Evolutionary conservation across 208 protist species (phyloP), one percentile per base, ranked within the genome.

Genomic region (Trypanosoma brucei): DNA sequence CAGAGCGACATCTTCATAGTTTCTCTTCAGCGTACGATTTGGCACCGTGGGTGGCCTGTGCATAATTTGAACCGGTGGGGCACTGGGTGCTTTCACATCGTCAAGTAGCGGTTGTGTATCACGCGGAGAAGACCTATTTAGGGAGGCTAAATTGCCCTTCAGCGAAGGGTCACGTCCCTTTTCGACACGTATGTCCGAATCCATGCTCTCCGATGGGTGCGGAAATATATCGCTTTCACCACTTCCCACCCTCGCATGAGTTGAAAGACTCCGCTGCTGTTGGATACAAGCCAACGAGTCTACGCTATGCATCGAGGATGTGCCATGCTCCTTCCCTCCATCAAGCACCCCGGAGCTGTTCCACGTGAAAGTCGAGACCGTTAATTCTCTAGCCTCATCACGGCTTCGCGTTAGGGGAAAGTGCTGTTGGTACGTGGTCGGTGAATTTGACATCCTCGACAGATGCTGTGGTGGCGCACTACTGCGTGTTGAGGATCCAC

Each of bases 11-110:
- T 59, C 34, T 9, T 40, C 22, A 36, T 45, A 30, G 46, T 40
- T 7, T 11, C 37, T 58, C 51, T 36, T 34, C 22, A 38, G 50
- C 6, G 50, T n/a, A 6, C 50, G 50, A 54, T 33, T 31, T 37
- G 66, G 66, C 33, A 65, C 66, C 6, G 52, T 49, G 36, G 66
- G 66, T 34, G 66, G 66, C 6, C 66, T 7, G 38, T 45, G 66
- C 66, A 71, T 65, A 38, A 59, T 65, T 13, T 39, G 59, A 39
- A 71, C 34, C 13, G 66, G 66, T 13, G 66, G 58, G 4, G 37
- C 51, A 39, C 3, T n/a, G 1, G 8, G 7, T 33, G 31, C 2
- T n/a, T 34, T 1, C 3, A n/a, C 8, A 13, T 3, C 56, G 7
- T 54, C 50, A 34, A 8, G 31, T n/a, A 54, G 9, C 31, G 30